Conservation (phyloP, 2,329 filamentous ascomycete species). For the Myriosclerotinia scirpicola region DNA sequence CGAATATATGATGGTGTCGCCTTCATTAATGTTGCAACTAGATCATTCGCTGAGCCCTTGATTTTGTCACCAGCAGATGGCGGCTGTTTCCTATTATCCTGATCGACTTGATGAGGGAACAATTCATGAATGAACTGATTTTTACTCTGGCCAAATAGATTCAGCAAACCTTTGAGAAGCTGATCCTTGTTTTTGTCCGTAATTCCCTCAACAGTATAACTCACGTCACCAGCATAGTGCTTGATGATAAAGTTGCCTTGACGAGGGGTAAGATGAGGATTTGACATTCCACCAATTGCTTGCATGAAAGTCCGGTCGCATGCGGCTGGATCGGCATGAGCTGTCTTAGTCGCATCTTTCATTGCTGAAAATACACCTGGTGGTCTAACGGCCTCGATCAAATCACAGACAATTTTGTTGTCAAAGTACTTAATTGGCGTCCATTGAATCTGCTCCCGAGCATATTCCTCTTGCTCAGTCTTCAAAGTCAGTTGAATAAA, state of each 20-base stretch:
- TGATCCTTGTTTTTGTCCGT: constrained; percentile 99
- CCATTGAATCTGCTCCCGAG: constrained; percentile 94
- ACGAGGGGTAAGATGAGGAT: constrained; percentile 85
- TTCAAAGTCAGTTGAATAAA: constrained; percentile 97
- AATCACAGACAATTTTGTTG: constrained; percentile 96
- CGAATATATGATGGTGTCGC: constrained; percentile 96
- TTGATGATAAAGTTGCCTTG: constrained; percentile 98
- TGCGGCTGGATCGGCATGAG: constrained; percentile 89
- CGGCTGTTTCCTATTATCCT: constrained; percentile 91
- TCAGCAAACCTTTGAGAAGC: constrained; percentile 88
- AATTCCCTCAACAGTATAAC: constrained; percentile 92
- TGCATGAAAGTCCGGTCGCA: constrained; percentile 97
- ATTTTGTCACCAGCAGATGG: constrained; percentile 97
- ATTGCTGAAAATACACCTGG: constrained; percentile 92
- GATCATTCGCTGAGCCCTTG: constrained; percentile 87
- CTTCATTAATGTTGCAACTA: constrained; percentile 95
- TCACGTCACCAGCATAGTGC: constrained; percentile 96
- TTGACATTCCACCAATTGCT: constrained; percentile 84
- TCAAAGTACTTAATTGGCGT: constrained; percentile 99
- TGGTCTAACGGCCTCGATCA: constrained; percentile 90
- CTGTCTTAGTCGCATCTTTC: constrained; percentile 98
- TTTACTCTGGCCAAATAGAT: constrained; percentile 77
- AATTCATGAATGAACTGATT: constrained; percentile 85
- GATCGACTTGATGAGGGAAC: constrained; percentile 91
- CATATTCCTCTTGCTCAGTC: constrained; percentile 97